Percentiles rank a stretch among this genome's conserved stretches.
Evolutionary conservation across 768 basidiomycete genomes (phyloP).

Genomic region (Dioszegia hungarica): DNA sequence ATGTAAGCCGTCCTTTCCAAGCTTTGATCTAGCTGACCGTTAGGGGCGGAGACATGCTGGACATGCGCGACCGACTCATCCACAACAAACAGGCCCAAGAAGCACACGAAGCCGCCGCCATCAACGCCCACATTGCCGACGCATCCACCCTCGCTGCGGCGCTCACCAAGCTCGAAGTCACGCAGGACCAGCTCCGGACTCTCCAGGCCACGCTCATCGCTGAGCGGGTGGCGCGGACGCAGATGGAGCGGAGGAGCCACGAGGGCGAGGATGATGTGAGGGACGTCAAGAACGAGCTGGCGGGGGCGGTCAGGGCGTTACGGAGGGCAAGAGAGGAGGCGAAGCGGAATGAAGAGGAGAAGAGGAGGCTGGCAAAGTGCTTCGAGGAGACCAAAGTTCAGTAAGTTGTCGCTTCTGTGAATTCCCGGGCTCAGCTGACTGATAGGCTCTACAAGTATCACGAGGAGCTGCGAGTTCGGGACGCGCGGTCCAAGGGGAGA

Average conservation of each 20-base stretch:
- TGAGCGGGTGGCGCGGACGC: slow-evolving; percentile 40
- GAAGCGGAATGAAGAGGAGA: slow-evolving; percentile 44
- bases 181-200: slow-evolving; percentile 38
- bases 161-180: slow-evolving; percentile 29
- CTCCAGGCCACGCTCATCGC: slow-evolving; percentile 47
- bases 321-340: slow-evolving; percentile 44
- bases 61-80: slow-evolving; percentile 34
- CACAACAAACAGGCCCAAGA: slow-evolving; percentile 10
- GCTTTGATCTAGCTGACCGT: slow-evolving; percentile 3
- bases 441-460: slow-evolving; percentile 41
- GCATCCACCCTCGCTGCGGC: slow-evolving; percentile 27
- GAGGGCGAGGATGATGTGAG: slow-evolving; percentile 31
- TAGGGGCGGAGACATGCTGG: slow-evolving; percentile 34
- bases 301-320: slow-evolving; percentile 43
- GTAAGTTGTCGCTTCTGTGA: slow-evolving; percentile 22
- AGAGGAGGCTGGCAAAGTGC: slow-evolving; percentile 31
- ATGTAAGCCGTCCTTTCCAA: slow-evolving; percentile 13
- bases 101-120: slow-evolving; percentile 10
- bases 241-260: slow-evolving; percentile 31
- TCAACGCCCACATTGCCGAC: slow-evolving; percentile 13
- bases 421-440: background rate
- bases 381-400: slow-evolving; percentile 44
- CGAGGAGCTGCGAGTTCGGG: slow-evolving; percentile 38
- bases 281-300: slow-evolving; percentile 41
- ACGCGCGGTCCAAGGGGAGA: slow-evolving; percentile 42